A percentile compares a stretch with the other conserved stretches of the same genome.
Evolutionary conservation across 371 early-diverging fungal genomes (phyloP).

Genomic region (Parasitella parasitica): DNA sequence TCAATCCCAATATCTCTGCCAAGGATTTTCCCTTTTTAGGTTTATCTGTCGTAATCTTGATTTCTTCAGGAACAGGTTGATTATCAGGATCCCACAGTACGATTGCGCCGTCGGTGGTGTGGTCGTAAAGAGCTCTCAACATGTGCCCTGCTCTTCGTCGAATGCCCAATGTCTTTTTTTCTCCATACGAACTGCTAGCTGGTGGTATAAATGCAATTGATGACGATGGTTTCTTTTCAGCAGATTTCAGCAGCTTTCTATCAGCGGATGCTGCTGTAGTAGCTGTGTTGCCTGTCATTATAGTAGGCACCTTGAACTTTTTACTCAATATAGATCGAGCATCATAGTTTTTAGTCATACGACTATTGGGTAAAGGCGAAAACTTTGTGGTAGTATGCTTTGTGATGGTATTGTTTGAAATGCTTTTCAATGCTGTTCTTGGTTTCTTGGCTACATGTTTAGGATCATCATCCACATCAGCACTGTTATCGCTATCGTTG

Average conservation of each 20-base stretch:
- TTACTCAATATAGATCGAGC: slow-evolving; percentile 27
- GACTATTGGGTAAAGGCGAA: slow-evolving; percentile 18
- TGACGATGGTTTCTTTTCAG: neutral
- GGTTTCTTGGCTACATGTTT: slow-evolving; percentile 8
- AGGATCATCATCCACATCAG: slow-evolving; percentile 1
- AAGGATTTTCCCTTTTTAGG: slow-evolving; percentile 37
- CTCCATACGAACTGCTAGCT: slow-evolving; percentile 2
- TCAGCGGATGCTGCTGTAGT: neutral
- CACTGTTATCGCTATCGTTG: neutral
- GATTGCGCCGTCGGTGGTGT: slow-evolving; percentile 82
- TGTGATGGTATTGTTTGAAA: slow-evolving; percentile 4
- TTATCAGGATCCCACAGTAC: slow-evolving; percentile 80
- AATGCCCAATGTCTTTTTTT: slow-evolving; percentile 22
- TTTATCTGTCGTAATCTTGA: slow-evolving; percentile 32
- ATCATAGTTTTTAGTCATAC: slow-evolving; percentile 32
- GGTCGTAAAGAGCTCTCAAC: slow-evolving; percentile 76
- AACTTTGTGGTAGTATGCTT: neutral
- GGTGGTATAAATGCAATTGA: neutral
- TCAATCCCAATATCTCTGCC: slow-evolving; percentile 52
- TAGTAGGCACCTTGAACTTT: slow-evolving; percentile 43
- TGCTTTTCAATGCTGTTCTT: slow-evolving; percentile 5
- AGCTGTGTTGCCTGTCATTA: neutral
- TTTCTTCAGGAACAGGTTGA: slow-evolving; percentile 41
- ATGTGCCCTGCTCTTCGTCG: slow-evolving; percentile 15
- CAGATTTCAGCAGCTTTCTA: neutral